These are phyloP conservation scores for Fusarium marasasianum DNA, from an alignment of 2,329 filamentous ascomycete genomes.

Conservation along the genomic window DNA sequence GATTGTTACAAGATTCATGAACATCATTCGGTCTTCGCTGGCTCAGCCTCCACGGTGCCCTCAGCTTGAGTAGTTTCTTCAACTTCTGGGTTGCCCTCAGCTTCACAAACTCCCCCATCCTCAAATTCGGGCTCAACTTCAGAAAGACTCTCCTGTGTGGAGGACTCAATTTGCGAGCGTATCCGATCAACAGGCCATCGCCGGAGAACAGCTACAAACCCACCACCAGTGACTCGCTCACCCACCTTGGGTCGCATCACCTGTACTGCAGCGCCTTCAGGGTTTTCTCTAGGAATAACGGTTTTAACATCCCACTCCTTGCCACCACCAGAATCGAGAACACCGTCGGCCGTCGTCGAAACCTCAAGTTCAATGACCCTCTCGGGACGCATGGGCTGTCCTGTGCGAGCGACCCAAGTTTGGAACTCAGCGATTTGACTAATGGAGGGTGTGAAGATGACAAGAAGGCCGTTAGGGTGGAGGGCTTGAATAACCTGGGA, in stretches of 20 bases:
- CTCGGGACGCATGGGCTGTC: slow-evolving; percentile 65
- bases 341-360: slow-evolving; percentile 51
- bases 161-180: background rate
- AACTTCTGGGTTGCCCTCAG: too few relatives aligned
- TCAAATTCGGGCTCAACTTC: background rate
- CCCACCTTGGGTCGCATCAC: slow-evolving; percentile 56
- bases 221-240: slow-evolving; percentile 51
- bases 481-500: slow-evolving; percentile 65
- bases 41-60: background rate
- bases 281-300: slow-evolving; percentile 47
- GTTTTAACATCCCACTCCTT: slow-evolving; percentile 71
- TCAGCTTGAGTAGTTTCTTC: background rate
- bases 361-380: slow-evolving; percentile 67
- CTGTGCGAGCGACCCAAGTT: slow-evolving; percentile 57
- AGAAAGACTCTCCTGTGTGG: slow-evolving; percentile 3
- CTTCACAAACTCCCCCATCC: background rate
- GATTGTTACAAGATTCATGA: background rate
- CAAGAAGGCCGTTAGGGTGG: slow-evolving; percentile 69
- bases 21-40: background rate
- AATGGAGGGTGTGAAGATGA: slow-evolving; percentile 80
- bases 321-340: slow-evolving; percentile 60
- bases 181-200: slow-evolving; percentile 42
- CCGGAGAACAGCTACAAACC: slow-evolving; percentile 53
- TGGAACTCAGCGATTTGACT: slow-evolving; percentile 77
- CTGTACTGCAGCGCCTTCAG: slow-evolving; percentile 44